phyloP scores from a whole-genome alignment of 768 basidiomycete genomes.

The Mycena latifolia region DNA sequence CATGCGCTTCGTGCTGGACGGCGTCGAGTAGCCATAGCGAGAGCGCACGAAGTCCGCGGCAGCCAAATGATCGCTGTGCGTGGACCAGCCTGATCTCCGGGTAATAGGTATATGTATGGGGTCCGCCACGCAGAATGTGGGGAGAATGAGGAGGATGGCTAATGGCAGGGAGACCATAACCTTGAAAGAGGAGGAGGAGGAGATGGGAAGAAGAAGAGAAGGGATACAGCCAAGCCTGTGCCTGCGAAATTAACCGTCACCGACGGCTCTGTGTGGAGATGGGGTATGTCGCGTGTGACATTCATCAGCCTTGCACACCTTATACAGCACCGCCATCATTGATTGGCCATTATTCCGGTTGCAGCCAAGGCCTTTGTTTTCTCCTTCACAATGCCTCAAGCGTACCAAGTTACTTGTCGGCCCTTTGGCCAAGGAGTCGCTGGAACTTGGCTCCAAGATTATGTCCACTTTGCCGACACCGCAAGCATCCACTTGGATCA shows the following conservation, averaged over 20 bases:
- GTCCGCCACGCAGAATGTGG: constrained; percentile 26
- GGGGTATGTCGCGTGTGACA: no score
- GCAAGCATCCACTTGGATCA: no score
- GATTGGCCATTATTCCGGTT: no score
- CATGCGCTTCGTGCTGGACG: constrained; percentile 24
- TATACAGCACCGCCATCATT: no score
- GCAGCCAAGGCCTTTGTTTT: no score
- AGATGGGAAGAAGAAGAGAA: constrained; percentile 2
- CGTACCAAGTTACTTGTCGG: no score
- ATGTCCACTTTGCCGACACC: no score
- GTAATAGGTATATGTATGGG: constrained; percentile 32
- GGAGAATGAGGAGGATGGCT: constrained; percentile 31
- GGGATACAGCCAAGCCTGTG: constrained; percentile 28
- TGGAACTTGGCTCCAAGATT: no score
- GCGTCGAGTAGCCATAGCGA: constrained; percentile 31
- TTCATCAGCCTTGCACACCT: no score
- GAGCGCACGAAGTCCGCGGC: constrained; percentile 27
- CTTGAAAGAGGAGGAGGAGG: constrained; percentile 8
- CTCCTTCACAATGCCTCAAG: no score
- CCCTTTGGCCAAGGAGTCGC: no score
- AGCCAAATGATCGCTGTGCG: constrained; percentile 21
- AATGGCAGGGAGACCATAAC: constrained; percentile 27
- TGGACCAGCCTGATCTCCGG: constrained; percentile 24
- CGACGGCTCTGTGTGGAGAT: constrained; percentile 26
- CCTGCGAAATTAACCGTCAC: constrained; percentile 29